Percentiles rank a stretch among this genome's conserved stretches.
Evolutionary conservation across 1,284 basidiomycete genomes (phyloP).

Genomic region (Ceratobasidium sp.): DNA sequence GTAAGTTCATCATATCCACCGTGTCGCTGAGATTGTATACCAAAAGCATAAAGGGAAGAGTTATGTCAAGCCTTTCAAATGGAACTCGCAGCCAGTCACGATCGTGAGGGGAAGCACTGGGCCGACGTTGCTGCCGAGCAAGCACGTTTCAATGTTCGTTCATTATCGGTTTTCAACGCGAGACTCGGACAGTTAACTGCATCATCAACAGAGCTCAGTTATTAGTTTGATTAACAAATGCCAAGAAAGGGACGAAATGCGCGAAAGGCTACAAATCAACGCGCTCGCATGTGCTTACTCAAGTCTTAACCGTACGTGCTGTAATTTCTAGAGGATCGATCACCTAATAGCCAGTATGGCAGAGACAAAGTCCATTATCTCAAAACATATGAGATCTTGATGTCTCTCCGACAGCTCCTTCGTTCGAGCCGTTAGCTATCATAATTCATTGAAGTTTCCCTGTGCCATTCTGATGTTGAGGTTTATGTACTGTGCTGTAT

Average conservation of each 20-base stretch:
- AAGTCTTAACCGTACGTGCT: neutral
- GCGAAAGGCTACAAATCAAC: slow-evolving; percentile 28
- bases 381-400: slow-evolving; percentile 3
- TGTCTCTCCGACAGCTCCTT: neutral
- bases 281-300: slow-evolving; percentile 12
- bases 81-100: slow-evolving; percentile 31
- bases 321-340: neutral
- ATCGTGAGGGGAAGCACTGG: slow-evolving; percentile 26
- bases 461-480: too few species aligned
- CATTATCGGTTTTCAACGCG: neutral
- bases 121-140: slow-evolving; percentile 18
- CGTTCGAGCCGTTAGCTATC: neutral
- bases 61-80: slow-evolving; percentile 13
- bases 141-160: slow-evolving; percentile 11
- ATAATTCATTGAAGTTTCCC: neutral
- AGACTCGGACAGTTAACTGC: neutral
- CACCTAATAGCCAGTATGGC: neutral
- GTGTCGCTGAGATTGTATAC: too few species aligned
- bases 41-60: slow-evolving; percentile 27
- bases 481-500: too few species aligned
- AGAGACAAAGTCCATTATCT: neutral
- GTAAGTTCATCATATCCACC: too few species aligned
- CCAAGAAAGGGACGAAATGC: neutral
- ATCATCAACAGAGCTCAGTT: neutral
- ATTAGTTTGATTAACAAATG: neutral